These are phyloP conservation scores for Coemansia aciculifera DNA, from an alignment of 192 early-diverging fungal species.

Conservation along the genomic window DNA sequence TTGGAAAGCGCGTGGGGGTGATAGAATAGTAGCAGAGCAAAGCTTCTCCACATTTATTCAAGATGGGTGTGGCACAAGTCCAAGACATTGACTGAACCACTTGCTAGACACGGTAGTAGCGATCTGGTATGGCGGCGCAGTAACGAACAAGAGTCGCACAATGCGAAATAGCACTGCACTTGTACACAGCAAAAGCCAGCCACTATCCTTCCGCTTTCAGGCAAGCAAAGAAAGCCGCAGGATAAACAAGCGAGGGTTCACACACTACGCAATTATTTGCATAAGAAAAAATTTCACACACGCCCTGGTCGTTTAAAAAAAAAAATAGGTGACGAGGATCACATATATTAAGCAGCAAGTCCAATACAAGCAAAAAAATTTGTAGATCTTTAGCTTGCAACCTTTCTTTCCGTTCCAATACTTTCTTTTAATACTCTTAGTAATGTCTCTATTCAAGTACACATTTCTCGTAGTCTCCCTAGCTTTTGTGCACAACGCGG, in stretches of 20 bases:
- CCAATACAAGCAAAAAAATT: neutral
- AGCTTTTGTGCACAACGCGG: neutral
- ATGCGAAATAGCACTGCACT: neutral
- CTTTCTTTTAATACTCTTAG: neutral
- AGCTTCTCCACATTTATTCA: neutral
- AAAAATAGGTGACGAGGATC: neutral
- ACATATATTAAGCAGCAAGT: neutral
- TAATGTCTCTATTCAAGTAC: neutral
- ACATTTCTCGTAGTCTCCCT: neutral
- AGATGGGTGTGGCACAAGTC: neutral
- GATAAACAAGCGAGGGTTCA: neutral
- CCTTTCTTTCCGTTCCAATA: neutral
- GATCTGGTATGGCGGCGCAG: neutral
- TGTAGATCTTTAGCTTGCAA: neutral
- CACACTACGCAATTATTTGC: neutral
- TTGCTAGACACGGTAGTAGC: neutral
- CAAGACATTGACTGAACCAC: neutral
- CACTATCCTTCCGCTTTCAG: neutral
- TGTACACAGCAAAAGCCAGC: neutral
- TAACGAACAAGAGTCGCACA: neutral
- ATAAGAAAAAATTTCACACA: constrained; percentile 1
- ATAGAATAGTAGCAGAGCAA: neutral
- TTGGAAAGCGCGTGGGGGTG: neutral
- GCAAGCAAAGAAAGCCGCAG: neutral
- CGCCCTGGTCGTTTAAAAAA: neutral